Evolutionary conservation across 345 rosid genomes (phyloP).

Genomic region (Brassica cretica): DNA sequence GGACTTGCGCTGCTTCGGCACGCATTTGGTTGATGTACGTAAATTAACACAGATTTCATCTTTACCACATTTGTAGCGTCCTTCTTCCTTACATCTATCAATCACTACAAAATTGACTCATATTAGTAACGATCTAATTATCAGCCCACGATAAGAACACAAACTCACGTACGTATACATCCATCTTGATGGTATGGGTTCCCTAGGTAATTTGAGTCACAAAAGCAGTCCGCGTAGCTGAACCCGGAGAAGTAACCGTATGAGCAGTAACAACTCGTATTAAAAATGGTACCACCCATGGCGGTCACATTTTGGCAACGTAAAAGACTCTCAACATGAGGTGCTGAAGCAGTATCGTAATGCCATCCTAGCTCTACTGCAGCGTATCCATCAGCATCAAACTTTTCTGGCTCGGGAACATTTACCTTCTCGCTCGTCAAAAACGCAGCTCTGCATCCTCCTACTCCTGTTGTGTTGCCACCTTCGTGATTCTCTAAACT

Average conservation of each 20-base stretch:
- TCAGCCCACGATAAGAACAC: background rate
- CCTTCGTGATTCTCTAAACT: background rate
- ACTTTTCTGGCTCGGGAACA: conserved; percentile 19
- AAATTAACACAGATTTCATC: background rate
- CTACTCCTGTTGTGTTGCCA: background rate
- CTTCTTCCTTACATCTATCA: conserved; percentile 10
- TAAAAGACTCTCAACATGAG: background rate
- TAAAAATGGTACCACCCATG: conserved; percentile 5
- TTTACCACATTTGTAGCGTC: background rate
- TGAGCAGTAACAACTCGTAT: background rate
- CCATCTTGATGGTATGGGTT: conserved; percentile 41
- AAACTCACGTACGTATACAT: conserved; percentile 39
- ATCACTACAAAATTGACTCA: conserved; percentile 21
- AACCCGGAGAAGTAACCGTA: conserved; percentile 21
- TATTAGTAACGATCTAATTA: background rate
- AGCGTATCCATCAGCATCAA: conserved; percentile 13
- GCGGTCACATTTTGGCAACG: background rate
- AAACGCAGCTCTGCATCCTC: conserved; percentile 31
- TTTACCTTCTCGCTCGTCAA: conserved; percentile 22
- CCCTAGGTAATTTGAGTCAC: conserved; percentile 40
- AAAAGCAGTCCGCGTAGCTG: conserved; percentile 37
- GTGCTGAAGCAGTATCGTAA: conserved; percentile 25
- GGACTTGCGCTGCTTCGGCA: background rate
- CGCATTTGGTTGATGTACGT: background rate
- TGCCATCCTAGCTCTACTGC: conserved; percentile 44